phyloP scores from a whole-genome alignment of 208 protist genomes.

The Acanthamoeba rhysodes region DNA sequence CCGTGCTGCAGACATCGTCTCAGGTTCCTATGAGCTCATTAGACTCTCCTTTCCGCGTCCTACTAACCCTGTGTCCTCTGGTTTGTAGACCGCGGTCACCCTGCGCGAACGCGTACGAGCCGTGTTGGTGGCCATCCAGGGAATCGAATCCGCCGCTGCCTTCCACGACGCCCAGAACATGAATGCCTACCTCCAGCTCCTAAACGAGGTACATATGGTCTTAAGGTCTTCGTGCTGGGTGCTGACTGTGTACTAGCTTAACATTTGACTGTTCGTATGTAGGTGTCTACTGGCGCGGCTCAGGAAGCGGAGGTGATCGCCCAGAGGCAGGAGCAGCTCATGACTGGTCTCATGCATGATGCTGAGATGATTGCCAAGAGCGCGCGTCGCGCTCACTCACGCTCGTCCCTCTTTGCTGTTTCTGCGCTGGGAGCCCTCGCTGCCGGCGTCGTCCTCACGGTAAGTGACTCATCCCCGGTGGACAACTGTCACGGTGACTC shows the following conservation, averaged over 20 bases:
- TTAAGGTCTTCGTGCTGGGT: too few species aligned
- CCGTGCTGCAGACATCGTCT: slow-evolving; percentile 19
- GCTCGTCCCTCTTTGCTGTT: slow-evolving; percentile 31
- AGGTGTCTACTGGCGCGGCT: not conserved
- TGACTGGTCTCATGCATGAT: not conserved
- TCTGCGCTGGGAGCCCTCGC: slow-evolving; percentile 13
- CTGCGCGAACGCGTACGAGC: not conserved
- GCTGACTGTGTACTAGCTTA: too few species aligned
- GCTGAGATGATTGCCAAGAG: slow-evolving; percentile 8
- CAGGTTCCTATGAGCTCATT: not conserved
- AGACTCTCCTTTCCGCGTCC: not conserved
- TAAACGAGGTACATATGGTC: slow-evolving; percentile 4
- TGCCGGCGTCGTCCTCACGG: slow-evolving; percentile 20
- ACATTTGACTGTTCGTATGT: too few species aligned
- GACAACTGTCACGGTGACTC: not conserved
- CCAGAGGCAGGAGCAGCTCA: slow-evolving; percentile 43
- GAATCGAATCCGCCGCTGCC: not conserved
- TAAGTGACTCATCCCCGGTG: not conserved
- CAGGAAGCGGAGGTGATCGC: not conserved
- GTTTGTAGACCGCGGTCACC: not conserved
- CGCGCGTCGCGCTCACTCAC: not conserved
- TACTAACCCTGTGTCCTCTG: not conserved
- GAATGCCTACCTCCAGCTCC: slow-evolving; percentile 8
- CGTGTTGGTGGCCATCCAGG: not conserved
- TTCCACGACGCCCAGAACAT: not conserved